Percentiles rank a stretch among this genome's conserved stretches.
Conservation (phyloP, 73 alveolate species). For the Effrenium voratum region DNA sequence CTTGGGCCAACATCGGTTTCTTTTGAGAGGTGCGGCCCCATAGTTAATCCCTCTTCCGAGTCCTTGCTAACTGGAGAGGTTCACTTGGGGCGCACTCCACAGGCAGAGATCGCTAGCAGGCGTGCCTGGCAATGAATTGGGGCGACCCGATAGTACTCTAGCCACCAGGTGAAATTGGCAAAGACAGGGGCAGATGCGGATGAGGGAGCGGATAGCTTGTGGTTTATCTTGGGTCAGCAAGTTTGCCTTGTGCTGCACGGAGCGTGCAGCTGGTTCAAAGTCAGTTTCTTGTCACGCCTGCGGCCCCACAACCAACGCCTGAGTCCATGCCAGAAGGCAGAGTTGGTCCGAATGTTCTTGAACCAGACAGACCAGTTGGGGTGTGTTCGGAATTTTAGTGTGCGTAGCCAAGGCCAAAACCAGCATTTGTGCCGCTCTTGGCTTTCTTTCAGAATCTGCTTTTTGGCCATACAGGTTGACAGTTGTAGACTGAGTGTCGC, state of each 20-base stretch:
- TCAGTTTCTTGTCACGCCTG: too few species aligned
- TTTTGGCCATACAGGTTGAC: too few species aligned
- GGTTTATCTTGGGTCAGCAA: background rate
- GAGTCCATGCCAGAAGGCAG: too few species aligned
- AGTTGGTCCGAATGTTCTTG: too few species aligned
- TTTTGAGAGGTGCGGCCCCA: background rate
- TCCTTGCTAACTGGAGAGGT: background rate
- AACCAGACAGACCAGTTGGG: too few species aligned
- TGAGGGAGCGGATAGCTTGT: background rate
- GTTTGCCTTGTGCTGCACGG: background rate
- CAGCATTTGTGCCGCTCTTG: too few species aligned
- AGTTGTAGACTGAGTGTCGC: too few species aligned
- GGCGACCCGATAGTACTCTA: background rate
- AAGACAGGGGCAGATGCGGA: background rate
- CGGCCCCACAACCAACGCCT: too few species aligned
- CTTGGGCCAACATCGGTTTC: background rate
- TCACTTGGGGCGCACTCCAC: background rate
- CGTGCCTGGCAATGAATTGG: background rate
- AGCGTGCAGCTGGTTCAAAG: too few species aligned
- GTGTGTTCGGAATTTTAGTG: too few species aligned
- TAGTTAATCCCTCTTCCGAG: background rate
- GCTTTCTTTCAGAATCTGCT: too few species aligned
- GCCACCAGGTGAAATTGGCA: background rate
- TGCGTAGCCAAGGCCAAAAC: too few species aligned
- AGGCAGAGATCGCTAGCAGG: constrained; percentile 43